A percentile compares a stretch with the other conserved stretches of the same genome.
These are phyloP conservation scores for Magnaporthiopsis rhizophila DNA, from an alignment of 2,329 filamentous ascomycete species.

Conservation along the genomic window DNA sequence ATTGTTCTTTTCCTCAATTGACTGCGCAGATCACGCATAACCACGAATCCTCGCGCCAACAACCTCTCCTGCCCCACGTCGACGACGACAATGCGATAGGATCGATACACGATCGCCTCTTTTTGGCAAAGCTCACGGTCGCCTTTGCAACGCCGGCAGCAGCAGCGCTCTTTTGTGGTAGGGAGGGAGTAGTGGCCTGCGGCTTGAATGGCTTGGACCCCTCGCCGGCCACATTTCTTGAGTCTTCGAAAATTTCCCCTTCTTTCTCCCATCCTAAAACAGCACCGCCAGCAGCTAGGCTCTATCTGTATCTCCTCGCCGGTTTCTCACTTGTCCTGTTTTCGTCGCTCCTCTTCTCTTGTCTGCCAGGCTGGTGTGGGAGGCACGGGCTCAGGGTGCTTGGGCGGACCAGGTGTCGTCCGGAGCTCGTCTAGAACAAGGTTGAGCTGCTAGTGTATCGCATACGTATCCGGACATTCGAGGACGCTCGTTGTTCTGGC, in stretches of 20 bases:
- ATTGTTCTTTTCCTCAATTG: not conserved
- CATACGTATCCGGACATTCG: not conserved
- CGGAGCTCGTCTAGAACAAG: not conserved
- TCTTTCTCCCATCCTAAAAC: not conserved
- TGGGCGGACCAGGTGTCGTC: too few relatives aligned
- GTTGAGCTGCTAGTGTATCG: not conserved
- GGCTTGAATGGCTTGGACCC: not conserved
- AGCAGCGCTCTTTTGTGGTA: too few relatives aligned
- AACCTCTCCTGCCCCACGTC: not conserved
- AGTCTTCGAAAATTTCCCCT: not conserved
- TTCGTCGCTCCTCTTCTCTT: not conserved
- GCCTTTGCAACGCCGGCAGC: not conserved
- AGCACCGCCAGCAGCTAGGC: not conserved
- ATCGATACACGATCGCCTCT: not conserved
- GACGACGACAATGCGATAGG: not conserved
- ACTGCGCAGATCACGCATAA: not conserved
- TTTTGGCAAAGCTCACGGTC: not conserved
- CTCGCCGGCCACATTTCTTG: not conserved
- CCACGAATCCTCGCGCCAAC: not conserved
- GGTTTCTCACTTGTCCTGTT: not conserved
- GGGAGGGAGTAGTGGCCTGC: too few relatives aligned
- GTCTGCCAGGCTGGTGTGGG: not conserved
- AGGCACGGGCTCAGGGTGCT: not conserved
- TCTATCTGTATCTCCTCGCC: not conserved
- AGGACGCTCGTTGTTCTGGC: not conserved